These are phyloP conservation scores for Colletotrichum incanum DNA, from an alignment of 2,329 filamentous ascomycete genomes.

Conservation along the genomic window DNA sequence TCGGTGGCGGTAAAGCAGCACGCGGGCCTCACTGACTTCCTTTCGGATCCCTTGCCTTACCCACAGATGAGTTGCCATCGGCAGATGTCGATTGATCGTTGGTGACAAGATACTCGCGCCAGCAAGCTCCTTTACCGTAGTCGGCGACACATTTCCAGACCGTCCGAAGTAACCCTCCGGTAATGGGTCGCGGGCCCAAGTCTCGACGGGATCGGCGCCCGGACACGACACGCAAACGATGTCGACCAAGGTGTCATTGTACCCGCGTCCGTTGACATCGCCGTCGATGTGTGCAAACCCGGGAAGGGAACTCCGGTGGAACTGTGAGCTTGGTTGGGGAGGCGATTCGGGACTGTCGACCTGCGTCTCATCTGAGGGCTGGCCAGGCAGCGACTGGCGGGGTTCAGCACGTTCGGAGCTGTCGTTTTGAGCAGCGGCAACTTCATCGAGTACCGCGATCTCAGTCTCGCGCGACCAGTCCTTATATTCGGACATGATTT, in stretches of 20 bases:
- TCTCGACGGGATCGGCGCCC: conserved; percentile 66
- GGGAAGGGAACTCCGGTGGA: conserved; percentile 52
- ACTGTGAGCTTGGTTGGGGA: neutral
- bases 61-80: conserved; percentile 62
- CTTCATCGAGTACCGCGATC: conserved; percentile 23
- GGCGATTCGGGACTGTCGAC: neutral
- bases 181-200: conserved; percentile 67
- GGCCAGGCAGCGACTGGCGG: neutral
- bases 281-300: conserved; percentile 61
- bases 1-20: conserved; percentile 68
- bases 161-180: conserved; percentile 63
- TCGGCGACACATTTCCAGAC: conserved; percentile 44
- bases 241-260: conserved; percentile 70
- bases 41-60: conserved; percentile 67
- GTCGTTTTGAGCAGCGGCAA: conserved; percentile 18
- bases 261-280: conserved; percentile 58
- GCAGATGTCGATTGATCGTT: conserved; percentile 39
- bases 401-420: neutral
- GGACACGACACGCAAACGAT: conserved; percentile 69
- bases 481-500: conserved; percentile 12
- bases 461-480: conserved; percentile 33
- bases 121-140: conserved; percentile 51
- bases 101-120: conserved; percentile 43
- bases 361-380: conserved; percentile 19
- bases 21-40: conserved; percentile 63